Percentiles rank a stretch among this genome's conserved stretches.
These are phyloP conservation scores for Rheum nobile DNA, from an alignment of 148 eudicot genomes.

Conservation along the genomic window DNA sequence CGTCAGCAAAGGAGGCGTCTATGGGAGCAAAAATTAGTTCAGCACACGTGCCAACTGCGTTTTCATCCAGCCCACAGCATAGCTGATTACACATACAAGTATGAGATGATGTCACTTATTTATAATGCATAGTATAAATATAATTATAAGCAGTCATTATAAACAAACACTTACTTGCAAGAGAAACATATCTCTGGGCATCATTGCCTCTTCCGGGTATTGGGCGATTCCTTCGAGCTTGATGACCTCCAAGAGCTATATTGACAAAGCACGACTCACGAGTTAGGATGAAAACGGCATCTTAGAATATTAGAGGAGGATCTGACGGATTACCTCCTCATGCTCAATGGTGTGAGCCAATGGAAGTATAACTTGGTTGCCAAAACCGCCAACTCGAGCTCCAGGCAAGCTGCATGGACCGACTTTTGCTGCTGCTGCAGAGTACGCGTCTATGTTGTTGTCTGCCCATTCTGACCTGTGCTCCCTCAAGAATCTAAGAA, in stretches of 20 bases:
- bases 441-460: slow-evolving; percentile 76
- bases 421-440: slow-evolving; percentile 83
- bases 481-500: slow-evolving; percentile 80
- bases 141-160: not conserved
- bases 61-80: slow-evolving; percentile 94
- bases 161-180: slow-evolving; percentile 46
- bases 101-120: not conserved
- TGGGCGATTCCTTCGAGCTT: slow-evolving; percentile 69
- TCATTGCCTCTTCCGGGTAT: slow-evolving; percentile 63
- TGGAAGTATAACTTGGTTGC: slow-evolving; percentile 89
- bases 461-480: slow-evolving; percentile 99
- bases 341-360: slow-evolving; percentile 89
- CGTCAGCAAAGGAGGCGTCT: slow-evolving; percentile 93
- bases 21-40: slow-evolving; percentile 98
- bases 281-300: not conserved
- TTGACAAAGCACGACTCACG: not conserved
- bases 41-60: slow-evolving; percentile 84
- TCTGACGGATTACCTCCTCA: slow-evolving; percentile 51
- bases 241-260: slow-evolving; percentile 80
- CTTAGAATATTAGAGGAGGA: not conserved
- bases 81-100: slow-evolving; percentile 28
- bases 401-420: slow-evolving; percentile 79
- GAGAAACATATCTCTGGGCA: slow-evolving; percentile 77
- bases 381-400: slow-evolving; percentile 56
- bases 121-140: not conserved